phyloP scores from a whole-genome alignment of 2,329 filamentous ascomycete genomes.

The Penicillium olsonii region DNA sequence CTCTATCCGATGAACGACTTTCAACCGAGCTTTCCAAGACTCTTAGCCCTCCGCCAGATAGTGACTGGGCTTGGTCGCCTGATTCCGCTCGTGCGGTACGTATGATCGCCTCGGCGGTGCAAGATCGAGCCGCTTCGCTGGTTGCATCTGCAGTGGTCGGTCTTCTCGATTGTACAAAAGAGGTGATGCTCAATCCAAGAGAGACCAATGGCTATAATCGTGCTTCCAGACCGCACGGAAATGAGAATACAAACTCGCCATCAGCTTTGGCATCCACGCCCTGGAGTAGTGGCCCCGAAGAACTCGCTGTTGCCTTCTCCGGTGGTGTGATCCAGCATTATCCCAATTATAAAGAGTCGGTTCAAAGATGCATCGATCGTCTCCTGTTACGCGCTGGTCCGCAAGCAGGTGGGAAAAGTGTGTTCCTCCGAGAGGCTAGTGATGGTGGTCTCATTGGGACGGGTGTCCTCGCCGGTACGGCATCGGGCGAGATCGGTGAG shows the following conservation, averaged over 20 bases:
- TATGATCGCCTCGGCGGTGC: slow-evolving; percentile 66
- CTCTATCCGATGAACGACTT: slow-evolving; percentile 50
- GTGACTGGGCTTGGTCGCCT: slow-evolving; percentile 62
- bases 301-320: slow-evolving; percentile 73
- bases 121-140: slow-evolving; percentile 69
- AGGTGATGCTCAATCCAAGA: slow-evolving; percentile 52
- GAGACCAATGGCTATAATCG: neutral
- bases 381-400: slow-evolving; percentile 44
- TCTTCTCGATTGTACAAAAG: slow-evolving; percentile 65
- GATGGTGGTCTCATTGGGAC: slow-evolving; percentile 56
- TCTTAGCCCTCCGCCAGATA: slow-evolving; percentile 44
- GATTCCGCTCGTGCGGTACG: slow-evolving; percentile 60
- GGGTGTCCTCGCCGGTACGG: slow-evolving; percentile 52
- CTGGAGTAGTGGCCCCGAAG: slow-evolving; percentile 46
- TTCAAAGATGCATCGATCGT: slow-evolving; percentile 67
- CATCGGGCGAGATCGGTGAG: slow-evolving; percentile 32
- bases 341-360: slow-evolving; percentile 67
- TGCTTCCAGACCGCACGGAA: slow-evolving; percentile 8
- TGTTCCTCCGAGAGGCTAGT: slow-evolving; percentile 51
- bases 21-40: slow-evolving; percentile 49
- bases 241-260: neutral
- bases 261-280: slow-evolving; percentile 11
- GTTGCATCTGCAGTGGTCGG: slow-evolving; percentile 70
- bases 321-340: slow-evolving; percentile 77
- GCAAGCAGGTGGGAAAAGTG: slow-evolving; percentile 48